phyloP scores from a whole-genome alignment of 345 rosid genomes.

The Populus ilicifolia region DNA sequence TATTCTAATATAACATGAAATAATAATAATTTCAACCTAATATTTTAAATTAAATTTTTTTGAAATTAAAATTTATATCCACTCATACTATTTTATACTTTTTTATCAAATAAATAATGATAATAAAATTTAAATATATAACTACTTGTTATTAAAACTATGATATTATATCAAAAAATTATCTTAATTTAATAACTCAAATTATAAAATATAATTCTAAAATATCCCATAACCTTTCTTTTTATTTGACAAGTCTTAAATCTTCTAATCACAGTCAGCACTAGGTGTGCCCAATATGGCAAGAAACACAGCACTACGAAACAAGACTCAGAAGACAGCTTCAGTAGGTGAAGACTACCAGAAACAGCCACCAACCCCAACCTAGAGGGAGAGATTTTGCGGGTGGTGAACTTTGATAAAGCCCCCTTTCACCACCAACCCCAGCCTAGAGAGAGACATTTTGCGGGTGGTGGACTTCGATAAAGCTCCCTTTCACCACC shows the following conservation, averaged over 20 bases:
- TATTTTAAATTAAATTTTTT: no score
- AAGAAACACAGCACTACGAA: not conserved
- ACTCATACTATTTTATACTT: rapidly evolving
- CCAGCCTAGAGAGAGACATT: not conserved
- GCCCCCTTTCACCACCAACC: constrained; percentile 18
- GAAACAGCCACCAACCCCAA: constrained; percentile 17
- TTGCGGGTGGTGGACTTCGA: constrained; percentile 2
- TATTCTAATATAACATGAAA: no score
- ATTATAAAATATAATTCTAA: no score
- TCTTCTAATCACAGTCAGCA: not conserved
- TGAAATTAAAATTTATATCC: rapidly evolving
- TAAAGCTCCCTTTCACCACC: constrained; percentile 20
- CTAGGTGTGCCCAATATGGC: not conserved
- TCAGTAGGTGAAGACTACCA: not conserved
- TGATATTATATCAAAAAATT: no score
- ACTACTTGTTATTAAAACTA: rapidly evolving
- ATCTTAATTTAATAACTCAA: rapidly evolving
- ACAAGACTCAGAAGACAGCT: not conserved
- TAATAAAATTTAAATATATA: rapidly evolving
- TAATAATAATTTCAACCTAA: no score
- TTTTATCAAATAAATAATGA: no score
- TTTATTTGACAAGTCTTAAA: not conserved
- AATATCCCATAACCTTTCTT: not conserved
- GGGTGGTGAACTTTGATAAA: not conserved
- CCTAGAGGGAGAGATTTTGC: not conserved